These are phyloP conservation scores for Rhytidiadelphus loreus DNA, from an alignment of 225 moss, liverwort and hornwort genomes.

Conservation along the genomic window DNA sequence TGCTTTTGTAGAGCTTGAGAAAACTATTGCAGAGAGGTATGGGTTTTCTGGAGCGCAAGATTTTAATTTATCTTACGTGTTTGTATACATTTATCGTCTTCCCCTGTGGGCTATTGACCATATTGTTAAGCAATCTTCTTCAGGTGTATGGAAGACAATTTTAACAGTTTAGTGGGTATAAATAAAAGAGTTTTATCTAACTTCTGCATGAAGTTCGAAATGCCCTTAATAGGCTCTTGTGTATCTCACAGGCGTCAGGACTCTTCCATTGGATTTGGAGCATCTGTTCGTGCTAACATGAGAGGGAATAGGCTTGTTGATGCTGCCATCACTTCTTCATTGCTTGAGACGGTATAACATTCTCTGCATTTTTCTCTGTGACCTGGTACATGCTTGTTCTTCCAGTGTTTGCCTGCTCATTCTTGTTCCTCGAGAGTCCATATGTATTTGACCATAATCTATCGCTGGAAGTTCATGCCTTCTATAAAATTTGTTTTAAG, in stretches of 20 bases:
- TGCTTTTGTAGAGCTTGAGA: conserved; percentile 96
- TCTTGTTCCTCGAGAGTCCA: background rate
- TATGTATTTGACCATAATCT: background rate
- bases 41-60: background rate
- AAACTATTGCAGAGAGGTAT: conserved; percentile 94
- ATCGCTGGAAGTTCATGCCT: background rate
- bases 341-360: conserved; percentile 69
- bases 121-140: background rate
- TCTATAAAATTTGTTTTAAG: background rate
- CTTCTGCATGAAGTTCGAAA: background rate
- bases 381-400: background rate
- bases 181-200: background rate
- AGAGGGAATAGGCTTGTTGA: conserved; percentile 71
- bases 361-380: background rate
- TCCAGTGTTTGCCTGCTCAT: background rate
- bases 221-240: background rate
- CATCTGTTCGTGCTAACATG: conserved; percentile 90
- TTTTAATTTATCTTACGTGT: background rate
- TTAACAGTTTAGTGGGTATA: background rate
- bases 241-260: conserved; percentile 68
- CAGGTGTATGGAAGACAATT: background rate
- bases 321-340: conserved; percentile 79
- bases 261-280: conserved; percentile 96
- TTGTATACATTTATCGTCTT: background rate
- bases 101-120: background rate